Base-by-base conservation (phyloP, 208 protist species). In the Ichthyophonus hoferi region DNA sequence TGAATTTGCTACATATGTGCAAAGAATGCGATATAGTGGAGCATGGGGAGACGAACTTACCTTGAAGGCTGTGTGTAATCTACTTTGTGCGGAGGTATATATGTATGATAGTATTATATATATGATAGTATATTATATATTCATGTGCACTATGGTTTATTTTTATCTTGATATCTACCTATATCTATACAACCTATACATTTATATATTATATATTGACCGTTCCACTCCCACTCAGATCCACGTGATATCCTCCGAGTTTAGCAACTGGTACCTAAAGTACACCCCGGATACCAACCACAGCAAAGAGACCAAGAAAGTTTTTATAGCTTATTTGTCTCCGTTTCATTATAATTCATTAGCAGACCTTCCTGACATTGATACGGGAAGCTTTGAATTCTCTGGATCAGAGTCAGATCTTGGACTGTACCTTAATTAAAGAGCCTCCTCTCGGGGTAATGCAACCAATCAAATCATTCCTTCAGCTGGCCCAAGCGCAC, bases 211-310 rank as follows among this genome's bases (percentile, higher is more conserved):
- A 7, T n/a, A 67, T n/a, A 67, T 24, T 24, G 14, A 7, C 50
- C 50, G 7, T 24, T 67, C 50, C 50, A 7, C 50, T 24, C 50
- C 50, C 50, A 67, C 50, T n/a, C 50, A 85, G 81, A 37, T 85
- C 2, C 81, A 85, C 39, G 81, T 85, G 24, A 34, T 85, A n/a
- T 42, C n/a, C 17, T 85, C 81, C 17, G 41, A 14, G 38, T 38
- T 85, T 12, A 17, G 12, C 38, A 85, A 85, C 39, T 85, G 81
- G 81, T 85, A 85, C 0, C 0, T 85, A 7, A 85, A 17, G 12
- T 85, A 85, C 81, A 85, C 81, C 7, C 81, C 81, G 38, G 81
- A 85, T 58, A 17, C 81, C 81, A n/a, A n/a, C 50, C 50, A 24
- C 24, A 12, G n/a, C 24, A 37, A 85, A 85, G 17, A 58, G 12